Evolutionary conservation across 2,329 filamentous ascomycete genomes (phyloP), one percentile per base, ranked within the genome.

Genomic region (Xylaria sp.): DNA sequence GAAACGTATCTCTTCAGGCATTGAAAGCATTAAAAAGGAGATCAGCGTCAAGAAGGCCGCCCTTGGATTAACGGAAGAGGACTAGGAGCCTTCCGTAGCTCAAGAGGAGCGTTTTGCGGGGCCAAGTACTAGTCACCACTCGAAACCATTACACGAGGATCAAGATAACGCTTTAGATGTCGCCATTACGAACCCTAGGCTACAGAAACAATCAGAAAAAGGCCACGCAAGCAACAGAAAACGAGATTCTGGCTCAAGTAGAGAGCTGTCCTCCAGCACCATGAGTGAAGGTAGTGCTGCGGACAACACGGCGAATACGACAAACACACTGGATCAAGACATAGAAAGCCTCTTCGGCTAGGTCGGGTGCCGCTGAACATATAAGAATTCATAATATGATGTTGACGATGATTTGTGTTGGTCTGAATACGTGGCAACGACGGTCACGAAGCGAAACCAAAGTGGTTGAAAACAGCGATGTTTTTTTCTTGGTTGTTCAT

Each of bases 1-100:
- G 67, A 82, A 81, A 65, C 83, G 87, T 30, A 77, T 89, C 19
- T 81, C 85, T 70, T 79, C 77, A 27, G 84, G 82, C 59, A 86
- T 88, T 72, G 85, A 79, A 61, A 82, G 79, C 53, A 75, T 81
- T 68, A 77, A 82, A 73, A 80, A 81, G 66, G 82, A 84, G 73
- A 78, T 79, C 12, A 72, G 68, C 2, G 74, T 79, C 53, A 78
- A 78, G 71, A 79, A 75, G 63, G 78, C 76, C 12, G 75, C 76
- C 19, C 73, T 79, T 17, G 75, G 74, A 14, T 66, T 79, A 36
- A 71, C 70, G 17, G 76, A 77, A 39, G 77, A 78, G 39, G 77
- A 78, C 57, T 78, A 75, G 69, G 55, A 62, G 64, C 51, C 66
- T 27, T 47, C 17, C 58, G 17, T 54, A 17, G 59, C 60, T 58